Evolutionary conservation across 2,329 filamentous ascomycete species (phyloP).

Genomic region (Colletotrichum gloeosporioides): DNA sequence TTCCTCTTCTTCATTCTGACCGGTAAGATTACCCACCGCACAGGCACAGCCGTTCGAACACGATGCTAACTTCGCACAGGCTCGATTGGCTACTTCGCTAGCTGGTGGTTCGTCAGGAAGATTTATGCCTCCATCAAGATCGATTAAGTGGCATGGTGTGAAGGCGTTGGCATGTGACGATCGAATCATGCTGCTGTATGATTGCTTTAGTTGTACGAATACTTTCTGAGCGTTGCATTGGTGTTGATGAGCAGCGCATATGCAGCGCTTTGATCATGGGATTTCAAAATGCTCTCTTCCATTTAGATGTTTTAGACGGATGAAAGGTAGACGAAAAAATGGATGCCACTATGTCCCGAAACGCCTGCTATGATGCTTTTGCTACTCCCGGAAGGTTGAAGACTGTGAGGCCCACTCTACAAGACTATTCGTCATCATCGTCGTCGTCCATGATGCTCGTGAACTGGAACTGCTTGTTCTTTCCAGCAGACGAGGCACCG

Average conservation of each 20-base stretch:
- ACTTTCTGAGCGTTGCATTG: neutral
- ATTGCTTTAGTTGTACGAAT: constrained; percentile 6
- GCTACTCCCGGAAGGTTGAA: neutral
- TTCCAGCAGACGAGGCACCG: constrained; percentile 30
- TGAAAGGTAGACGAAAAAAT: neutral
- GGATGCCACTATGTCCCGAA: neutral
- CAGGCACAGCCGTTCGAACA: neutral
- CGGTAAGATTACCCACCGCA: constrained; percentile 66
- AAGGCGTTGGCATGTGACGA: neutral
- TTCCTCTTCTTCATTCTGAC: constrained; percentile 93
- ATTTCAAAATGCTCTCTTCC: neutral
- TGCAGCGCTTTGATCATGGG: neutral
- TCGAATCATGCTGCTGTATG: constrained; percentile 2
- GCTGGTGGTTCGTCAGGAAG: constrained; percentile 91
- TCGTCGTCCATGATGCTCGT: constrained; percentile 59
- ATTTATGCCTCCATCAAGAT: constrained; percentile 99
- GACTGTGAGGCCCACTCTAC: neutral
- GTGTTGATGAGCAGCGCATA: neutral
- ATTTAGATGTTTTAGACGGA: constrained; percentile 9
- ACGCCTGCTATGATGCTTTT: neutral
- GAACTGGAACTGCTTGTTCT: constrained; percentile 63
- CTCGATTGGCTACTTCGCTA: constrained; percentile 93
- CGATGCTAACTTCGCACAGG: constrained; percentile 55
- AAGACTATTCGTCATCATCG: constrained; percentile 43
- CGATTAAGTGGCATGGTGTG: constrained; percentile 60